These are phyloP conservation scores for Moesziomyces globuligerus DNA, from an alignment of 1,284 basidiomycete genomes.

Conservation along the genomic window DNA sequence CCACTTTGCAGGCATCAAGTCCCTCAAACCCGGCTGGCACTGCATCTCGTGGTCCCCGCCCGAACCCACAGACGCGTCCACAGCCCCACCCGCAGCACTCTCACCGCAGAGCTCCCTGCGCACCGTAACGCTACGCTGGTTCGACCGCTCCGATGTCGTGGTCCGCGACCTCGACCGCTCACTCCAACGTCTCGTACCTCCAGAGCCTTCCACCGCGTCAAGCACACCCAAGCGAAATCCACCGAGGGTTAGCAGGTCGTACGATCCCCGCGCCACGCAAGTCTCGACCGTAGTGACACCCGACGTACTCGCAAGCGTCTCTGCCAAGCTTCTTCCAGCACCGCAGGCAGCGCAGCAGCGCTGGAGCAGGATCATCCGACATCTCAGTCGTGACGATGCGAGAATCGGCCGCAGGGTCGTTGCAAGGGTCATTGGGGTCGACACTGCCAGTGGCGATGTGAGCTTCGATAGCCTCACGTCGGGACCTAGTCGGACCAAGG, in stretches of 20 bases:
- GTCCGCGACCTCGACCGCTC: conserved; percentile 21
- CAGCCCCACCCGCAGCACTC: too few species aligned
- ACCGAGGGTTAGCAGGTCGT: neutral
- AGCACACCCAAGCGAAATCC: neutral
- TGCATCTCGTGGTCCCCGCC: conserved; percentile 37
- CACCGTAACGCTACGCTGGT: conserved; percentile 16
- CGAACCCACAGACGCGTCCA: neutral
- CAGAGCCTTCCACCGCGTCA: neutral
- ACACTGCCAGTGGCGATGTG: conserved; percentile 14
- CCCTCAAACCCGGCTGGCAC: conserved; percentile 37
- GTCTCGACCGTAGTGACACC: conserved; percentile 7
- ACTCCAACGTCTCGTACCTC: conserved; percentile 15
- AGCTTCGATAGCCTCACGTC: conserved; percentile 22
- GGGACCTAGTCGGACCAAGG: conserved; percentile 6
- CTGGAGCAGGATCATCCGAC: conserved; percentile 21
- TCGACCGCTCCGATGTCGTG: conserved; percentile 12
- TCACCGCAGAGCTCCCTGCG: conserved; percentile 8
- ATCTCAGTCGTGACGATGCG: conserved; percentile 11
- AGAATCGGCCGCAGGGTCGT: conserved; percentile 17
- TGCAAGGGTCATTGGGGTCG: conserved; percentile 26
- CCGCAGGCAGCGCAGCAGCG: conserved; percentile 2
- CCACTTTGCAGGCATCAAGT: conserved; percentile 39
- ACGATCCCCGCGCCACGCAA: neutral
- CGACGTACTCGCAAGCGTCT: conserved; percentile 23
- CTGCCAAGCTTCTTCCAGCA: conserved; percentile 22